These are phyloP conservation scores for Podaxis sp. DNA, from an alignment of 768 basidiomycete genomes.

Conservation along the genomic window DNA sequence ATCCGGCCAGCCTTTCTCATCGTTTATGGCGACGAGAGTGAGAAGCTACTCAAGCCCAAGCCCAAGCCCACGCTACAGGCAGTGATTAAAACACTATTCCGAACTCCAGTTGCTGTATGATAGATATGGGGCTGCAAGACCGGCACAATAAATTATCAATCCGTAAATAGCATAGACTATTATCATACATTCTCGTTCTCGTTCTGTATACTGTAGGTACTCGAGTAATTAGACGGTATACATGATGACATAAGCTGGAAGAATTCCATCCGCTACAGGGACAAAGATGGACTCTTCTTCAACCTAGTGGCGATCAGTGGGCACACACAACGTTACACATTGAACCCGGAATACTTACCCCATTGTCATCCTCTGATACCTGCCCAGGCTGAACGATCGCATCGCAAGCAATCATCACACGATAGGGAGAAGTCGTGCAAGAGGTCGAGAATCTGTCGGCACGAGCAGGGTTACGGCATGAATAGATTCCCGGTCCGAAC, in stretches of 20 bases:
- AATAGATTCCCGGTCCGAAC: slow-evolving; percentile 64
- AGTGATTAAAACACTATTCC: slow-evolving; percentile 42
- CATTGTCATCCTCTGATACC: slow-evolving; percentile 21
- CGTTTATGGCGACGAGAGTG: slow-evolving; percentile 46
- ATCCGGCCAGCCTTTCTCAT: slow-evolving; percentile 66
- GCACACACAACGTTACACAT: slow-evolving; percentile 15
- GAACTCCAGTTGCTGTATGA: slow-evolving; percentile 47
- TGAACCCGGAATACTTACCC: slow-evolving; percentile 24
- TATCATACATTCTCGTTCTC: slow-evolving; percentile 8
- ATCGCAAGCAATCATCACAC: slow-evolving; percentile 64
- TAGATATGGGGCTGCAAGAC: not conserved
- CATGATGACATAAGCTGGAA: slow-evolving; percentile 60
- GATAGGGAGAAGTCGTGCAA: slow-evolving; percentile 64
- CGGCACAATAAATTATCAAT: slow-evolving; percentile 17
- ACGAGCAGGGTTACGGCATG: slow-evolving; percentile 55
- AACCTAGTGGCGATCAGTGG: slow-evolving; percentile 30
- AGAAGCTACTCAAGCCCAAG: slow-evolving; percentile 17
- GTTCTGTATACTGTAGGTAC: slow-evolving; percentile 8
- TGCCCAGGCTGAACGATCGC: slow-evolving; percentile 41
- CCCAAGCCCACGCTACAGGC: slow-evolving; percentile 31
- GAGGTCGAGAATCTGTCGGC: slow-evolving; percentile 67
- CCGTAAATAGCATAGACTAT: slow-evolving; percentile 10
- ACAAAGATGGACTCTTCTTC: slow-evolving; percentile 54
- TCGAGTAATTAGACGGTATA: slow-evolving; percentile 38
- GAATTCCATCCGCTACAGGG: slow-evolving; percentile 51